These are phyloP conservation scores for Terfezia claveryi DNA, from an alignment of 495 filamentous ascomycete genomes.

Conservation along the genomic window DNA sequence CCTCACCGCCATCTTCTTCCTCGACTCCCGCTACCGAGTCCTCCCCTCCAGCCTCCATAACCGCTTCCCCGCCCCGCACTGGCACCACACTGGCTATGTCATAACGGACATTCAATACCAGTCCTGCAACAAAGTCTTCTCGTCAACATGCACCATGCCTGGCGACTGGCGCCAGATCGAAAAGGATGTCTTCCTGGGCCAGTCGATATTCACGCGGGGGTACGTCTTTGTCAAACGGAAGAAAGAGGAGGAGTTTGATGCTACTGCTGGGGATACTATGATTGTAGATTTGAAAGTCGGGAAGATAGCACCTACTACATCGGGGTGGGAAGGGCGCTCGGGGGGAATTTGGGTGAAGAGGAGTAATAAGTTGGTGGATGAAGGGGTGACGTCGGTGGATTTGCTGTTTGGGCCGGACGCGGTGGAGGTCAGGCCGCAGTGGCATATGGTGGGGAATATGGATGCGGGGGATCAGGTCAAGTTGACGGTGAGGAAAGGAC, in stretches of 20 bases:
- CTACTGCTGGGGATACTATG: slow-evolving; percentile 44
- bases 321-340: slow-evolving; percentile 67
- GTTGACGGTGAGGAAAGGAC: slow-evolving; percentile 54
- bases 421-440: slow-evolving; percentile 64
- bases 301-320: slow-evolving; percentile 53
- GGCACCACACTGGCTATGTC: slow-evolving; percentile 57
- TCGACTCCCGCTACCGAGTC: slow-evolving; percentile 63
- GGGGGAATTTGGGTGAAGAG: slow-evolving; percentile 76
- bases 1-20: slow-evolving; percentile 46
- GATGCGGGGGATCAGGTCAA: slow-evolving; percentile 30
- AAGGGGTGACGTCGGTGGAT: slow-evolving; percentile 64
- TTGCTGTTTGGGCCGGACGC: slow-evolving; percentile 86
- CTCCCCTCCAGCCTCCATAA: slow-evolving; percentile 63
- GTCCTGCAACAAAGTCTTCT: slow-evolving; percentile 46
- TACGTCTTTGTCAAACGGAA: slow-evolving; percentile 71
- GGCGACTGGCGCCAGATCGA: slow-evolving; percentile 59
- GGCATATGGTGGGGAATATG: slow-evolving; percentile 39
- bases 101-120: slow-evolving; percentile 79
- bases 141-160: slow-evolving; percentile 62
- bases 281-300: slow-evolving; percentile 62
- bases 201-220: slow-evolving; percentile 50
- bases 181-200: slow-evolving; percentile 72
- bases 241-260: slow-evolving; percentile 62
- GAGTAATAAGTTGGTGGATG: slow-evolving; percentile 45
- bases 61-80: slow-evolving; percentile 59